Evolutionary conservation across 129 eudicot genomes (phyloP), one percentile per base, ranked within the genome.

Genomic region (Chrysanthemum lavandulifolium): DNA sequence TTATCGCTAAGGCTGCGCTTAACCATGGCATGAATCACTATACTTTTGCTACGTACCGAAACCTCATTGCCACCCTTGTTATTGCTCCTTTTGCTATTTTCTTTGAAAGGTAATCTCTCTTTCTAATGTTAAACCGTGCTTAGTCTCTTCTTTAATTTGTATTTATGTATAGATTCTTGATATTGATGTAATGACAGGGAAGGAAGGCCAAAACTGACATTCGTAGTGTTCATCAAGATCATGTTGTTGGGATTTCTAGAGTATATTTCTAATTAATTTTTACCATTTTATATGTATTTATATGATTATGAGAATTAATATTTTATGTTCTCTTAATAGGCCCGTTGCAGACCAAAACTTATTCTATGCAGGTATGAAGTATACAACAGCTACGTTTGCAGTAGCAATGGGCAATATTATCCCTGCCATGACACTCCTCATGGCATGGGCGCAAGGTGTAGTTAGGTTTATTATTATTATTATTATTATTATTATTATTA

Each of bases 11-110:
- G 77, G 74, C 81, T 67, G 97, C 96, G 25, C 85, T 91, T 29
- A 84, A 88, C 72, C 69, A 83, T 12, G 97, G 97, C 50, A 88
- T 84, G 86, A 91, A 86, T 81, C 87, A 88, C 67, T 88, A 79
- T 81, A 84, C 95, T 2, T 85, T 86, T 57, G 76, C 92, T 0
- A 91, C 84, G 33, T 91, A 91, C 45, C 82, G 31, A 3, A 29
- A 3, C 31, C 31, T 29, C 31, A 29, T 29, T 29, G 31, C 31
- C 25, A 23, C 25, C 25, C 25, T 23, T 23, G 25, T 23, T 23
- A 23, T 23, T 23, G 25, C 25, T 23, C 25, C 25, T 23, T 23
- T 23, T 23, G 25, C 25, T 23, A 23, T 23, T 23, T 23, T 23
- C 25, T 23, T 23, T 23, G 1, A 23, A 23, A 23, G 25, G 97